Percentiles rank a stretch among this genome's conserved stretches.
These are phyloP conservation scores for Fusarium brevicatenulatum DNA, from an alignment of 2,329 filamentous ascomycete genomes.

Conservation along the genomic window DNA sequence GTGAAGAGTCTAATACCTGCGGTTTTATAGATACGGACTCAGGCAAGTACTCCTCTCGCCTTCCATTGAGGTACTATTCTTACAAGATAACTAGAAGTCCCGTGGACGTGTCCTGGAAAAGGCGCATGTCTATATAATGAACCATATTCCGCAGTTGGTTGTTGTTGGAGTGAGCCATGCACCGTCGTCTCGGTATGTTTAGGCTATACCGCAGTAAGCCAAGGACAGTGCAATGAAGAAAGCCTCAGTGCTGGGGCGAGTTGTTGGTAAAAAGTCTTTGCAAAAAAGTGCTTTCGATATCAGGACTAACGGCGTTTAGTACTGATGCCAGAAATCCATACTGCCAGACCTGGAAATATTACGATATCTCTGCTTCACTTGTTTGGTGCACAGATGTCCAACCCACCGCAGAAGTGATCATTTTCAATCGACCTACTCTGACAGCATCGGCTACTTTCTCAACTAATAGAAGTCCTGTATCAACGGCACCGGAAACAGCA, in stretches of 20 bases:
- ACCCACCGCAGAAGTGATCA: not conserved
- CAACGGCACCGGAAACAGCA: not conserved
- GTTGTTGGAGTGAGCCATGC: not conserved
- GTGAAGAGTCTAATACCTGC: not conserved
- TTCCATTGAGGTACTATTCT: too few relatives aligned
- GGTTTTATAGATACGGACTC: not conserved
- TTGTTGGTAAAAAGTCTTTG: not conserved
- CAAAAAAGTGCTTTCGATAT: too few relatives aligned
- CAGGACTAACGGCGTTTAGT: not conserved
- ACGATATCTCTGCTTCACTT: not conserved
- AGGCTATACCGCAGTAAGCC: not conserved
- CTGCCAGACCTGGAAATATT: not conserved
- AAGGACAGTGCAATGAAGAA: not conserved
- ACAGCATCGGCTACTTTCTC: not conserved
- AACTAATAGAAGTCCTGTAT: not conserved
- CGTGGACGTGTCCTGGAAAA: not conserved
- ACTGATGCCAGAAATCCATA: not conserved
- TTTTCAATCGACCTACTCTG: not conserved
- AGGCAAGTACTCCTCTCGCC: not conserved
- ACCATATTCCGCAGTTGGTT: not conserved
- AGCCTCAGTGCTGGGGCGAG: not conserved
- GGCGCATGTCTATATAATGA: not conserved
- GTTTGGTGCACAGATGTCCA: not conserved
- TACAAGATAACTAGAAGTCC: not conserved
- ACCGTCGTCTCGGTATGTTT: not conserved